Conservation (phyloP, 1,139 yeast species). For the Hemisphaericaspora lyxosophila region DNA sequence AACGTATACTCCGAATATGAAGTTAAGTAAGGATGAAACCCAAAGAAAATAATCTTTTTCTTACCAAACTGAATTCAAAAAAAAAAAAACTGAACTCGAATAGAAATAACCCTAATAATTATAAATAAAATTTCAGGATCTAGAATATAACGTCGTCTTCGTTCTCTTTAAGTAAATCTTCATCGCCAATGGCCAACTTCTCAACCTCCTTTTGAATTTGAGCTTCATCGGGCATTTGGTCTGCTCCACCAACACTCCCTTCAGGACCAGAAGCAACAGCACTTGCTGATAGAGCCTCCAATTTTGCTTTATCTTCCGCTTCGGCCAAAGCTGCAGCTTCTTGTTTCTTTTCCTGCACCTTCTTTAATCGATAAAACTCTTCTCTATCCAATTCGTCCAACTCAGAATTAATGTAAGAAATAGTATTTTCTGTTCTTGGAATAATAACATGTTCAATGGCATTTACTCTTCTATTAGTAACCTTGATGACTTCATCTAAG, state of each 20-base stretch:
- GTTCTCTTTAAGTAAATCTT: slow-evolving; percentile 36
- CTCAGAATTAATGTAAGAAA: slow-evolving; percentile 88
- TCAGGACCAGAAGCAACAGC: slow-evolving; percentile 51
- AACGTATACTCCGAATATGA: too few species aligned
- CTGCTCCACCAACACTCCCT: slow-evolving; percentile 20
- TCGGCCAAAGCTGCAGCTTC: slow-evolving; percentile 68
- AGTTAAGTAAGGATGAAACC: too few species aligned
- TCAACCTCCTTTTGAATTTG: slow-evolving; percentile 23
- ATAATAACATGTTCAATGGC: slow-evolving; percentile 98
- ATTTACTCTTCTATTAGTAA: slow-evolving; percentile 96
- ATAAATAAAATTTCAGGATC: too few species aligned
- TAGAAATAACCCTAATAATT: too few species aligned
- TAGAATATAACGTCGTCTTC: slow-evolving; percentile 48
- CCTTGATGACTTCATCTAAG: slow-evolving; percentile 95
- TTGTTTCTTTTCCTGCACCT: slow-evolving; percentile 96
- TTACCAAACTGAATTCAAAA: too few species aligned
- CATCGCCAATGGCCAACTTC: slow-evolving; percentile 22
- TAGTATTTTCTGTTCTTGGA: slow-evolving; percentile 96
- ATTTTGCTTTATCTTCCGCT: slow-evolving; percentile 39
- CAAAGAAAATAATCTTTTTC: too few species aligned
- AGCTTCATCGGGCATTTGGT: slow-evolving; percentile 15
- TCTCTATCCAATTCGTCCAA: slow-evolving; percentile 97
- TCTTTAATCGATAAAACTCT: slow-evolving; percentile 93
- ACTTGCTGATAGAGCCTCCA: slow-evolving; percentile 43
- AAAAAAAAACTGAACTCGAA: too few species aligned